A percentile compares a stretch with the other conserved stretches of the same genome.
Conservation (phyloP, 768 basidiomycete species). For the Boletus rubropictus region DNA sequence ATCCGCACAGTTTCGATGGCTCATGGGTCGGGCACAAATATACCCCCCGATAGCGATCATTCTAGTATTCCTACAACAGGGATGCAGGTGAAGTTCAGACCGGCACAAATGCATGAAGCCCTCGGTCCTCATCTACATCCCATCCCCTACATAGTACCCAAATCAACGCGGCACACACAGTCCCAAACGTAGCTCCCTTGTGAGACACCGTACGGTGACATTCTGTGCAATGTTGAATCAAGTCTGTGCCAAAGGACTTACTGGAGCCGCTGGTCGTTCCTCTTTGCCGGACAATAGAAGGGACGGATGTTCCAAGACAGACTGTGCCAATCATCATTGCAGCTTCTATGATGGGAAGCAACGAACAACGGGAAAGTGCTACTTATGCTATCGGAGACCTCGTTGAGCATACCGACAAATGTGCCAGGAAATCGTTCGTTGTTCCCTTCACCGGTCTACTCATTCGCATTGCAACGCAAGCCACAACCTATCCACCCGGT, state of each 20-base stretch:
- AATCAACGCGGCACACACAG: too few relatives aligned
- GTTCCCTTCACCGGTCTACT: slow-evolving; percentile 94
- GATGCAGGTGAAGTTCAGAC: background rate
- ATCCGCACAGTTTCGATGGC: background rate
- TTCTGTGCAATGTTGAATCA: too few relatives aligned
- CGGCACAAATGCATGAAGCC: background rate
- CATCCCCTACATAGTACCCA: too few relatives aligned
- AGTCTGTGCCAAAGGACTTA: slow-evolving; percentile 88
- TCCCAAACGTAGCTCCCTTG: too few relatives aligned
- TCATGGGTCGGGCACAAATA: background rate
- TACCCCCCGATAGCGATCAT: background rate
- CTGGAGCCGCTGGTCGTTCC: slow-evolving; percentile 87
- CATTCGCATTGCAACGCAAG: slow-evolving; percentile 89
- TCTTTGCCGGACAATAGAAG: slow-evolving; percentile 82
- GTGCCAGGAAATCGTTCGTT: slow-evolving; percentile 89
- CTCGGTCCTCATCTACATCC: too few relatives aligned
- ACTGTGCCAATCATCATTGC: slow-evolving; percentile 85
- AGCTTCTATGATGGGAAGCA: too few relatives aligned
- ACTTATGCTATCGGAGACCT: slow-evolving; percentile 96
- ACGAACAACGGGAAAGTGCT: slow-evolving; percentile 91
- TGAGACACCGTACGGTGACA: too few relatives aligned
- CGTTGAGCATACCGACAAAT: slow-evolving; percentile 79
- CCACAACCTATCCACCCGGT: slow-evolving; percentile 82
- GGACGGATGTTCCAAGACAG: slow-evolving; percentile 69
- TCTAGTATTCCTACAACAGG: too few relatives aligned